These are phyloP conservation scores for Calendula officinalis DNA, from an alignment of 129 eudicot species.

Conservation along the genomic window DNA sequence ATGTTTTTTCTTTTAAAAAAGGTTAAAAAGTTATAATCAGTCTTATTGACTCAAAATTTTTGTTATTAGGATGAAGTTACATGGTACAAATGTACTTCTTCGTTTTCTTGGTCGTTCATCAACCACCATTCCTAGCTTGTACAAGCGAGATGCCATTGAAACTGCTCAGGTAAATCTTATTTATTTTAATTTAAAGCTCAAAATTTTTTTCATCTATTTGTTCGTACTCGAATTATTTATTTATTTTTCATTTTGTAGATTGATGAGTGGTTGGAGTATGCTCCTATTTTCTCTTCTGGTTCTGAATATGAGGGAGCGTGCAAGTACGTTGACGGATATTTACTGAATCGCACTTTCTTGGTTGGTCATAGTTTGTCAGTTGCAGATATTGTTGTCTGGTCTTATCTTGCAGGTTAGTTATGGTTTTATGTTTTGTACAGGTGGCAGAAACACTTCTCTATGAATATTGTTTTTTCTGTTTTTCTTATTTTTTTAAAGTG, in stretches of 20 bases:
- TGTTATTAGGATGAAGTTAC: slow-evolving; percentile 41
- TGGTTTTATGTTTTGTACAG: not conserved
- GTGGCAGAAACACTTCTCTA: not conserved
- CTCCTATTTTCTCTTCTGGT: slow-evolving; percentile 47
- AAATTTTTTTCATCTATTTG: not conserved
- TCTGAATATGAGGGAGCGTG: slow-evolving; percentile 74
- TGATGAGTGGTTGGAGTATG: slow-evolving; percentile 52
- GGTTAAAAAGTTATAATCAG: not conserved
- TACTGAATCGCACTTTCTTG: slow-evolving; percentile 47
- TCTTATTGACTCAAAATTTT: not conserved
- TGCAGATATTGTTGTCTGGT: slow-evolving; percentile 67
- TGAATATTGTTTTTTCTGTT: not conserved
- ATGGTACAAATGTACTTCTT: slow-evolving; percentile 48
- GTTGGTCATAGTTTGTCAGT: slow-evolving; percentile 60
- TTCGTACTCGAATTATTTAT: not conserved
- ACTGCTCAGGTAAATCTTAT: slow-evolving; percentile 45
- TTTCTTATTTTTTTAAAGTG: not conserved
- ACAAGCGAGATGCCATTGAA: slow-evolving; percentile 49
- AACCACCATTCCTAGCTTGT: slow-evolving; percentile 36
- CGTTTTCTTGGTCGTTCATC: slow-evolving; percentile 47
- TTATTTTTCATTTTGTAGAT: not conserved
- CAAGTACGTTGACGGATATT: slow-evolving; percentile 50
- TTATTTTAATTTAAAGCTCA: not conserved
- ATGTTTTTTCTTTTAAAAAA: not conserved
- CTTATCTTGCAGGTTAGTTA: slow-evolving; percentile 63